Base-by-base conservation (phyloP, 108 stramenopile genomes). In the Mediolabrus comicus region DNA sequence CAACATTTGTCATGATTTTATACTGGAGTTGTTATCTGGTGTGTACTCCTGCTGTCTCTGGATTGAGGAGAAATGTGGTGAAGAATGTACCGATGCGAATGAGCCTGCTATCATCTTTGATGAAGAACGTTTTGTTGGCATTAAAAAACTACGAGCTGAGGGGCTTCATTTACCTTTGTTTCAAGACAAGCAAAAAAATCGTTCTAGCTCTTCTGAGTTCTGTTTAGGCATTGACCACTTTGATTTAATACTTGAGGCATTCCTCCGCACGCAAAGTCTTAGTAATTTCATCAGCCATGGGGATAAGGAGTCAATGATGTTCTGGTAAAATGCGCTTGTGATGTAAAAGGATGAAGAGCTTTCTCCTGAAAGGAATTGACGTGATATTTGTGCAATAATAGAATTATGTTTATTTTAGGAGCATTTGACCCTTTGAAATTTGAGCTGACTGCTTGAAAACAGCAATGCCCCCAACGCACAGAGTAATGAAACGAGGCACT, bases 211-310 rank as follows among this genome's bases (percentile, higher is more conserved):
- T n/a, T 53, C 55, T 34, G 29, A 62, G n/a, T 72, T 93, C 10
- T 87, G 87, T 19, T 62, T 91, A 36, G 71, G 59, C 58, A 39
- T 87, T 26, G 77, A 77, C 49, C 78, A 89, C 35, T 94, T 91
- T 59, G 83, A 91, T 61, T 62, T 94, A 54, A 59, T 94, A 13
- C 30, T 94, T 25, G 87, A 92, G 69, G 74, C 84, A 33, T 92
- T 94, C 53, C 74, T 94, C 13, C 82, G 93, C n/a, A 88, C 88
- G 41, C 93, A 94, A 58, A 80, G 81, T 62, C 83, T 94, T 70
- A 91, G 88, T 63, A 81, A 67, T 3, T 87, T 77, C 59, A 82
- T 94, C 34, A 86, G 85, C 46, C 74, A 83, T 14, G 51, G 78
- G 27, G 72, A 78, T 14, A 90, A 89, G 53, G 69, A 80, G 26